Conservation (phyloP, 2,329 filamentous ascomycete genomes). For the Biscogniauxia sp. region DNA sequence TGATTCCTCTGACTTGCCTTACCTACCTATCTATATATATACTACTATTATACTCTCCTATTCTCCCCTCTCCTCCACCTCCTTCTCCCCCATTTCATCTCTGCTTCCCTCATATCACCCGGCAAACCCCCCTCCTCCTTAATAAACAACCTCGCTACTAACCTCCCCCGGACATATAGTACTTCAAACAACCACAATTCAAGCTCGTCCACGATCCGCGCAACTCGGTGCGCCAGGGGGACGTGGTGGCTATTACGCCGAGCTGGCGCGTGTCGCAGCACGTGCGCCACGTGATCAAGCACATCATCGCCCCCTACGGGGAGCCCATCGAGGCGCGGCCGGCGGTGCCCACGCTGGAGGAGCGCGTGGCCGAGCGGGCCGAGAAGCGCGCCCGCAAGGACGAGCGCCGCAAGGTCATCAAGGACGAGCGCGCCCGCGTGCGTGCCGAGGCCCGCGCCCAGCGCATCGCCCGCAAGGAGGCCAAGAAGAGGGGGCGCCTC, state of each 20-base stretch:
- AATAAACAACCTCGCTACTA: neutral
- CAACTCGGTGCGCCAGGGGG: constrained; percentile 69
- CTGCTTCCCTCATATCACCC: neutral
- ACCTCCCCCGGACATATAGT: constrained; percentile 40
- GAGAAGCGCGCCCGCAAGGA: constrained; percentile 21
- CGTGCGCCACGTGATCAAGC: constrained; percentile 72
- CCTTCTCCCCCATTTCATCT: neutral
- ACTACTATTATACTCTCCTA: neutral
- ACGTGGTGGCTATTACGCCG: constrained; percentile 69
- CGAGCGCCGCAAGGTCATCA: constrained; percentile 14
- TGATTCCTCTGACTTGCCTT: neutral
- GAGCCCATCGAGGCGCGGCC: constrained; percentile 62
- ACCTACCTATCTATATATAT: neutral
- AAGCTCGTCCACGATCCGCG: constrained; percentile 78
- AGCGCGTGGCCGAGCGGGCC: constrained; percentile 55
- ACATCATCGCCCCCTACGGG: constrained; percentile 70
- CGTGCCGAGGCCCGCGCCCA: constrained; percentile 1
- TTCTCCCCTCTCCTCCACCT: neutral
- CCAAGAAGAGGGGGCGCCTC: neutral
- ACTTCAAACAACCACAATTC: constrained; percentile 62
- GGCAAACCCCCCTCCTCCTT: neutral
- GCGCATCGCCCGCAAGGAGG: neutral
- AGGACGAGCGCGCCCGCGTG: constrained; percentile 5
- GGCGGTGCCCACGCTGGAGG: constrained; percentile 61
- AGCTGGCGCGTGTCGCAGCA: constrained; percentile 63